A percentile compares a stretch with the other conserved stretches of the same genome.
Evolutionary conservation across 768 basidiomycete genomes (phyloP).

Genomic region (Leccinum aurantiacum): DNA sequence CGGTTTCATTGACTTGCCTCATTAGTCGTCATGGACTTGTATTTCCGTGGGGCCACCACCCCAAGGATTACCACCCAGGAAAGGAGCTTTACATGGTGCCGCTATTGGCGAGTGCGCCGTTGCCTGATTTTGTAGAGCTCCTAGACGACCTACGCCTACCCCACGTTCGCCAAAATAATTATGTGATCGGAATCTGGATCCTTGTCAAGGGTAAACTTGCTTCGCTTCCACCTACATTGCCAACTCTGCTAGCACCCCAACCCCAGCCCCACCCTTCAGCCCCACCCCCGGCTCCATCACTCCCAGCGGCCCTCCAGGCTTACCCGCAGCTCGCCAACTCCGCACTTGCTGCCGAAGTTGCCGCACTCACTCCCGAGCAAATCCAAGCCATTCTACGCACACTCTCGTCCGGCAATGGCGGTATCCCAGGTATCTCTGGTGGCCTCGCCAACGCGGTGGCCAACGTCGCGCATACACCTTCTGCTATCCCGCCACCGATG

Average conservation of each 20-base stretch:
- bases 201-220: constrained; percentile 76
- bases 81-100: constrained; percentile 89
- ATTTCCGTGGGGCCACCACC: constrained; percentile 80
- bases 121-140: constrained; percentile 86
- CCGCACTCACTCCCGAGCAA: constrained; percentile 74
- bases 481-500: constrained; percentile 12
- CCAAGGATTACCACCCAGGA: constrained; percentile 73
- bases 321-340: constrained; percentile 43
- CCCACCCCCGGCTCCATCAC: constrained; percentile 11
- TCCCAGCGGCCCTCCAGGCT: constrained; percentile 29
- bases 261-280: constrained; percentile 6
- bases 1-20: constrained; percentile 11
- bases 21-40: constrained; percentile 80
- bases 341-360: constrained; percentile 68
- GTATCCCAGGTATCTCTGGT: constrained; percentile 31
- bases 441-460: constrained; percentile 29
- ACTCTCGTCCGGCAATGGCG: constrained; percentile 44
- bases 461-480: constrained; percentile 17
- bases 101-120: constrained; percentile 56
- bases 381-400: constrained; percentile 66
- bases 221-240: constrained; percentile 36
- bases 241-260: constrained; percentile 12
- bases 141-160: constrained; percentile 75
- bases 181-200: constrained; percentile 83
- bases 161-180: constrained; percentile 57